These are phyloP conservation scores for Phialocephala sp. DNA, from an alignment of 2,329 filamentous ascomycete species.

Conservation along the genomic window DNA sequence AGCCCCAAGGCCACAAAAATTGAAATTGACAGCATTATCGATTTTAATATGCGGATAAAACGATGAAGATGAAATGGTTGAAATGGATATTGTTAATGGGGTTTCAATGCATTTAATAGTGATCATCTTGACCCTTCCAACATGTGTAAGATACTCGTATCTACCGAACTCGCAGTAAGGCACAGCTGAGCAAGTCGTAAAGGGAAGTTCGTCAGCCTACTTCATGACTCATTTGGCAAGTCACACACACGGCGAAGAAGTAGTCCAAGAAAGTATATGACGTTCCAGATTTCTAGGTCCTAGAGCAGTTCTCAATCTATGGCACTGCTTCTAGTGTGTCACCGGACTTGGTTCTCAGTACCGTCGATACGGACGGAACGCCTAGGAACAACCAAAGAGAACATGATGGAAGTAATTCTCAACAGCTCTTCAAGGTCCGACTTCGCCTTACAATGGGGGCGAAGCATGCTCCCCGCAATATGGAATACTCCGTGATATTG, in stretches of 20 bases:
- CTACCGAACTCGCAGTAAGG: neutral
- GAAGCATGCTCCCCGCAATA: neutral
- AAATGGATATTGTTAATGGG: neutral
- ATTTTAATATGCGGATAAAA: neutral
- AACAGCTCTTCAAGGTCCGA: neutral
- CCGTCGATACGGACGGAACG: neutral
- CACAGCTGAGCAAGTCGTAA: neutral
- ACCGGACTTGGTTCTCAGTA: neutral
- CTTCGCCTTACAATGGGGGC: neutral
- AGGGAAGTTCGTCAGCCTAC: neutral
- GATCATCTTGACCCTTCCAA: neutral
- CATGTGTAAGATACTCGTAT: neutral
- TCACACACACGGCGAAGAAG: neutral
- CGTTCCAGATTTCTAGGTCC: neutral
- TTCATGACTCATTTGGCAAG: neutral
- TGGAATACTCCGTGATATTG: neutral
- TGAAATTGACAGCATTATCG: neutral
- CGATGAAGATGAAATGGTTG: neutral
- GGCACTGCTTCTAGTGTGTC: neutral
- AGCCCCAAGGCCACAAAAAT: neutral
- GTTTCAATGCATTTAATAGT: neutral
- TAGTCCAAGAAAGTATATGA: neutral
- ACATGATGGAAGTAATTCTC: neutral
- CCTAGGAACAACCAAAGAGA: neutral
- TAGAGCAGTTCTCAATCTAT: neutral